phyloP scores from a whole-genome alignment of 208 protist genomes.

The Strigomonas culicis region DNA sequence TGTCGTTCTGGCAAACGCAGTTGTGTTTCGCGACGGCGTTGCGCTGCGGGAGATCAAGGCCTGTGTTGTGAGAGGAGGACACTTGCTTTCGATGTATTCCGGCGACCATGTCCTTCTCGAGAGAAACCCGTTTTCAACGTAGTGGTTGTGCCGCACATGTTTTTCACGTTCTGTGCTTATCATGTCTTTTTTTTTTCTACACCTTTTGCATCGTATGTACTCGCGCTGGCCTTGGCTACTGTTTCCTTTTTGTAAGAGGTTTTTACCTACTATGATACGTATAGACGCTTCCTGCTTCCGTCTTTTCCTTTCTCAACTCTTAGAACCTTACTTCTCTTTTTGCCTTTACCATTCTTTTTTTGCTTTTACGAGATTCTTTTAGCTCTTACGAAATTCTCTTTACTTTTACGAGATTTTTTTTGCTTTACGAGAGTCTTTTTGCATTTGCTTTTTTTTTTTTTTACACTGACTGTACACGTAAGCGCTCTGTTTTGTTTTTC shows the following conservation, averaged over 20 bases:
- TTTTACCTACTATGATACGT: background rate
- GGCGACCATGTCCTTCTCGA: conserved; percentile 50
- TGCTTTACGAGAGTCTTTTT: background rate
- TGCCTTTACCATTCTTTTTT: conserved; percentile 16
- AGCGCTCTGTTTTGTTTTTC: conserved; percentile 1
- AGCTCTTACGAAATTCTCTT: background rate
- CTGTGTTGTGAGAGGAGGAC: conserved; percentile 67
- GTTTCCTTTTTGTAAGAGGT: conserved; percentile 21
- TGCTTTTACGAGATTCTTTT: conserved; percentile 6
- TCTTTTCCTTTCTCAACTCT: background rate
- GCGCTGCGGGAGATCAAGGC: conserved; percentile 52
- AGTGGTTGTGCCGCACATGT: conserved; percentile 9
- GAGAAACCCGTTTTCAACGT: conserved; percentile 19
- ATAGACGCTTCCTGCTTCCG: background rate
- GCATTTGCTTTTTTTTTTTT: conserved; percentile 6
- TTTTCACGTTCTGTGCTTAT: conserved; percentile 21
- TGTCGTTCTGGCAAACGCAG: conserved; percentile 66
- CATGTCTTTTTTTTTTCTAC: background rate
- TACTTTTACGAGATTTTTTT: conserved; percentile 5
- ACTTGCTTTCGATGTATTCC: conserved; percentile 48
- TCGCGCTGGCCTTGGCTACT: no score
- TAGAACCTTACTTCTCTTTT: background rate
- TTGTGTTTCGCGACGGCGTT: conserved; percentile 45
- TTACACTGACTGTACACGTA: background rate
- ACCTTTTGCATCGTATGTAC: background rate